Base-by-base conservation (phyloP, 257 asterid species). In the Rubia yunnanensis region DNA sequence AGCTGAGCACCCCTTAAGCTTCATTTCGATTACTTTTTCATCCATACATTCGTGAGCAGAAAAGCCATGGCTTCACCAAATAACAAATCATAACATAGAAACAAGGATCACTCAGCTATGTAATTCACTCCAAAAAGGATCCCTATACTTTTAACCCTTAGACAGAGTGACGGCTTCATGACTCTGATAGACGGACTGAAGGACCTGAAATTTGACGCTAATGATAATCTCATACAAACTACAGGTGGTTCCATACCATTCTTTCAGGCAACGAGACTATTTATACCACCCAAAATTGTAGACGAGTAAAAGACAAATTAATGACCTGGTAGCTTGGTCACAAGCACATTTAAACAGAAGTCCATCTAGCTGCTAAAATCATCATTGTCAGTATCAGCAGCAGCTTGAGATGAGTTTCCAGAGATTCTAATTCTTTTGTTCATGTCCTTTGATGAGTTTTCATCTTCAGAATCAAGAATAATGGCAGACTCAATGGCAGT, bases 391-490 rank as follows among this genome's bases (percentile, higher is more conserved):
- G 38, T 36, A 36, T 39, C 38, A 66, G 31, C 46, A 56, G 65
- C 27, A 67, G 24, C 60, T 36, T 31, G 23, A 53, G 54, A 60
- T 53, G 49, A n/a, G 23, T 7, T 54, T 57, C 61, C n/a, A 10
- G 66, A 62, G 35, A 4, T 32, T 58, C 38, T 46, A 10, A 27
- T n/a, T 18, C 64, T 53, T 63, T 60, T 50, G 24, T 52, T 53
- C 15, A 13, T 27, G 35, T 46, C 27, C 32, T 75, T 41, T 24
- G 67, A 32, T 7, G 39, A 34, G 41, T 35, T 63, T 70, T 85
- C 95, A 4, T 82, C 96, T 68, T 88, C 95, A 0, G 92, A 83
- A 81, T 83, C 96, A 62, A 82, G 75, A 72, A 83, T 80, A 13
- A 73, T 80, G 17, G 24, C 31, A 60, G 81, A 50, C 56, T 82